Conservation (phyloP, 1,284 basidiomycete genomes). For the Cryptococcus sp. region DNA sequence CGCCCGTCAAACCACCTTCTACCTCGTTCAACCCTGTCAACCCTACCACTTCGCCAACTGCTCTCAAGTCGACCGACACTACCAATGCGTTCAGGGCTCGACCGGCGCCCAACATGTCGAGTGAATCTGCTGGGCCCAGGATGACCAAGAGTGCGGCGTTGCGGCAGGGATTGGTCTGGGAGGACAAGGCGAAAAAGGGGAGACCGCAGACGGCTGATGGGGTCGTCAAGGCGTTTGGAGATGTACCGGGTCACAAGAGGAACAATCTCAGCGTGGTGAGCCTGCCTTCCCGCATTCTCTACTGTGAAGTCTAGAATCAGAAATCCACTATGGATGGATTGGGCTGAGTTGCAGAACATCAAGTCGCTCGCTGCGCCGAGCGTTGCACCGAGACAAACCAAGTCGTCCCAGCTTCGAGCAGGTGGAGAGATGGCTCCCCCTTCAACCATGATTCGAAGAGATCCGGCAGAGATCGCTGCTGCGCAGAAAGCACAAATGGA, state of each 20-base stretch:
- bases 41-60: too few relatives aligned
- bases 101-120: conserved; percentile 19
- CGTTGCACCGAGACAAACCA: conserved; percentile 23
- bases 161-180: conserved; percentile 32
- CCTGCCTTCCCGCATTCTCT: neutral
- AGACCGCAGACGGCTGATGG: neutral
- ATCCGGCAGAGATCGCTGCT: conserved; percentile 20
- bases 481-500: conserved; percentile 24
- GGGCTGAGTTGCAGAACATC: conserved; percentile 21
- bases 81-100: conserved; percentile 20
- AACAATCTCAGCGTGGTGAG: conserved; percentile 22
- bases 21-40: too few relatives aligned
- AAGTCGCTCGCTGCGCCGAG: conserved; percentile 27
- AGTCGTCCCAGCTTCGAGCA: conserved; percentile 24
- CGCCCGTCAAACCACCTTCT: neutral
- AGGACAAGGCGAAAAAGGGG: conserved; percentile 8
- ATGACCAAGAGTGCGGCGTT: conserved; percentile 34
- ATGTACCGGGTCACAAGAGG: conserved; percentile 30
- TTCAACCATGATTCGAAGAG: conserved; percentile 4
- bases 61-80: too few relatives aligned
- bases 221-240: conserved; percentile 12
- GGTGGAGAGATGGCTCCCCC: conserved; percentile 1
- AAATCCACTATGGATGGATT: too few relatives aligned
- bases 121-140: conserved; percentile 23
- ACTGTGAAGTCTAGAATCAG: neutral